Evolutionary conservation across 306 rosid species (phyloP), one percentile per base, ranked within the genome.

Genomic region (Rubus idaeus): DNA sequence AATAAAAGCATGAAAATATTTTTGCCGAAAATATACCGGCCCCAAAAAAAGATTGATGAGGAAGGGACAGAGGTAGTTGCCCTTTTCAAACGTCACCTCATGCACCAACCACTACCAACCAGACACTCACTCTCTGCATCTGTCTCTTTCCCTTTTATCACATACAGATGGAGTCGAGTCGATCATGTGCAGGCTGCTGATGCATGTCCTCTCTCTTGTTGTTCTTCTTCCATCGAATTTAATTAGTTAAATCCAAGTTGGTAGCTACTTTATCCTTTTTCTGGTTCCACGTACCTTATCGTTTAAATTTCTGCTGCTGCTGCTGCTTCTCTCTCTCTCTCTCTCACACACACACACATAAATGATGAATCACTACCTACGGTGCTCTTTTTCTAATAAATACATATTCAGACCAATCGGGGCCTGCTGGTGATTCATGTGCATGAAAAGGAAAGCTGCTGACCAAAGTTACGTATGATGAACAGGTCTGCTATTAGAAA

Each of bases 71-170:
- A 41, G 17, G 55, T 41, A 0, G 76, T 56, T 73, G 52, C 3
- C 67, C 16, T 56, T 23, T 73, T 73, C 66, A 3, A 73, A 73
- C 76, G 67, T 73, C 67, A 42, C 55, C 42, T 42, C 77, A 21
- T 10, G 39, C 30, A 73, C 26, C 77, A 56, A 73, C 77, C 55
- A 1, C 20, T 41, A 73, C 77, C 77, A 73, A 56, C 50, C 40
- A 11, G 21, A 45, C 58, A 2, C 49, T 4, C 62, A 35, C 17
- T 37, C 45, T 49, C 42, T 10, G 16, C 17, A 62, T 62, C 68
- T 13, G 68, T 41, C 23, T 53, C 75, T n/a, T 23, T 17, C 75
- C 39, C 75, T 52, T 42, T 58, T n/a, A 42, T 2, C 44, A 11
- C 65, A 23, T 30, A 30, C 2, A 30, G 35, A 30, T 30, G 35